Evolutionary conservation across 192 early-diverging fungal genomes (phyloP), one percentile per base, ranked within the genome.

Genomic region (Coemansia javaensis): DNA sequence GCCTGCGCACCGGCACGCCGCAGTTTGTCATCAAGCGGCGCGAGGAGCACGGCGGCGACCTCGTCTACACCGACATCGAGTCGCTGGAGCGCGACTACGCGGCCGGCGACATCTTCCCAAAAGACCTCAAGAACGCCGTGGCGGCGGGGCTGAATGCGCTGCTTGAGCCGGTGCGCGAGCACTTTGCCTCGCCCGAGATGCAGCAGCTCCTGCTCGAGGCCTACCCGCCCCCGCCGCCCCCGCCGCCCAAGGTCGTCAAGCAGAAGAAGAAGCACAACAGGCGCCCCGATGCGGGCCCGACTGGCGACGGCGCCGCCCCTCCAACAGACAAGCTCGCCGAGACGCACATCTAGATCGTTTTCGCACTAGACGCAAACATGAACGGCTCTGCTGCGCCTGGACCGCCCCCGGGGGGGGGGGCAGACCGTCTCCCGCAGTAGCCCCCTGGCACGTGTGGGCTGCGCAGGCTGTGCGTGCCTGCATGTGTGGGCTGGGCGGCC

Each of bases 21-120:
- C 66, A 69, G 55, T 90, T 90, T 53, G 75, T 64, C 23, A 79
- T 95, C 33, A 40, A 64, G 41, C 82, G 97, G 27, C 80, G 83
- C 32, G 93, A 97, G 63, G 85, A 95, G 77, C 94, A 81, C 52
- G 97, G 97, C 24, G 97, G 97, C 6, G 78, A 95, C 68, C 73
- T 85, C 32, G 62, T 74, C 31, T 99, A 89, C 77, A 79, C 51
- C 13, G 62, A 39, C 47, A 90, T 71, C 52, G 79, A 89, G 47
- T 70, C 68, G 6, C 69, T 99, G 30, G 86, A 93, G 68, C 65
- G 84, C 20, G 94, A 91, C 50, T 99, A 94, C 60, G 79, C 69
- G 33, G 87, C 85, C 5, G 86, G 89, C 78, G 80, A 83, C 57
- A 75, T 99, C 16, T 92, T 96, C 66, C 97, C 97, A 12, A 86